Evolutionary conservation across 1,284 basidiomycete species (phyloP).

Genomic region (Sporisorium exsertum): DNA sequence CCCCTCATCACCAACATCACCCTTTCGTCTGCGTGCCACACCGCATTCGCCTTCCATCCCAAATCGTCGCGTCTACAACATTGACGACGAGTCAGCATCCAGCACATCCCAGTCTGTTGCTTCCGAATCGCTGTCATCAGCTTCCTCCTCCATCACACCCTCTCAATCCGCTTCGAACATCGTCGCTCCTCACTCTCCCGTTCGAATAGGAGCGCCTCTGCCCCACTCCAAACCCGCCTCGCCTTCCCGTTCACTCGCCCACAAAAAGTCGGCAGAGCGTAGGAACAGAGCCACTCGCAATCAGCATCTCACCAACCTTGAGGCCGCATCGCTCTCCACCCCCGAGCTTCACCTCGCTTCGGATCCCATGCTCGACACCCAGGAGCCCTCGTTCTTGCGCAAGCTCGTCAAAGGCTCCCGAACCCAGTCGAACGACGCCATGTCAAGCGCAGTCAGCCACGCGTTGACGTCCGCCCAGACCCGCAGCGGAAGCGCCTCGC

Average conservation of each 20-base stretch:
- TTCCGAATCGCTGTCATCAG: conserved; percentile 12
- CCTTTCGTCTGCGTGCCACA: conserved; percentile 18
- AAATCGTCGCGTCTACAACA: conserved; percentile 41
- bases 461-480: conserved; percentile 2
- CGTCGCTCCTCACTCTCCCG: conserved; percentile 13
- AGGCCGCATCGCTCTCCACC: conserved; percentile 53
- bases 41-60: conserved; percentile 35
- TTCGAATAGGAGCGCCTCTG: conserved; percentile 17
- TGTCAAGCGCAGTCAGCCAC: conserved; percentile 27
- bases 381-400: conserved; percentile 48
- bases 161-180: conserved; percentile 32
- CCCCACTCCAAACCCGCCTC: conserved; percentile 17
- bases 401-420: conserved; percentile 35
- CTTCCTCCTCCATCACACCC: conserved; percentile 18
- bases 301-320: conserved; percentile 49
- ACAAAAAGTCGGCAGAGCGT: conserved; percentile 35
- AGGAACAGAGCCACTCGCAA: conserved; percentile 36
- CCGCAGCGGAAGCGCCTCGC: conserved; percentile 18
- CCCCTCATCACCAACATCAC: conserved; percentile 25
- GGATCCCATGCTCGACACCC: conserved; percentile 51
- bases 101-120: conserved; percentile 5
- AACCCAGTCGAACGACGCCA: conserved; percentile 24
- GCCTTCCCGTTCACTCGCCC: conserved; percentile 22
- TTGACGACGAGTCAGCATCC: conserved; percentile 21
- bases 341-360: conserved; percentile 62